phyloP scores from a whole-genome alignment of 164 flowering plant genomes.

The Annona cherimola region DNA sequence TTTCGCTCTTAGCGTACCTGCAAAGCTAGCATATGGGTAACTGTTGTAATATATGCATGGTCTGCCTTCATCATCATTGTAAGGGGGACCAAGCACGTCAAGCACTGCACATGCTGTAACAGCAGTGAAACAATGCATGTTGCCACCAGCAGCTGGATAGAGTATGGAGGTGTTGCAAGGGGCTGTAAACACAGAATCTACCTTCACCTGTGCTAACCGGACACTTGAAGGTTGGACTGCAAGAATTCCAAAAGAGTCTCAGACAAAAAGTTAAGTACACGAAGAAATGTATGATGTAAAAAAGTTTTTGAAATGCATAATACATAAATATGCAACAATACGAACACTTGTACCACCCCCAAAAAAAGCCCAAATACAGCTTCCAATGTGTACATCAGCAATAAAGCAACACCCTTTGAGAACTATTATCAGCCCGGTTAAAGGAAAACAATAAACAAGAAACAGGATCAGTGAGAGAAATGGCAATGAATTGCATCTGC shows the following conservation, averaged over 20 bases:
- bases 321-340: not conserved
- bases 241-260: not conserved
- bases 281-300: not conserved
- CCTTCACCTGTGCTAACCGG: slow-evolving; percentile 56
- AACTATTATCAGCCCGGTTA: too few species aligned
- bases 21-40: slow-evolving; percentile 25
- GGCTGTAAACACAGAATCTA: slow-evolving; percentile 48
- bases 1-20: slow-evolving; percentile 49
- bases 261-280: not conserved
- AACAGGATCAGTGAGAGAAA: too few species aligned
- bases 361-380: too few species aligned
- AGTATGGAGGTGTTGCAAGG: slow-evolving; percentile 71
- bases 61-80: slow-evolving; percentile 62
- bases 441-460: too few species aligned
- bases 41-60: slow-evolving; percentile 64
- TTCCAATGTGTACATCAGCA: too few species aligned
- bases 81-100: slow-evolving; percentile 92
- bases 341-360: not conserved
- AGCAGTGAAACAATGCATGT: slow-evolving; percentile 79
- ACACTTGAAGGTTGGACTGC: slow-evolving; percentile 26
- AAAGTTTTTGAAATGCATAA: not conserved
- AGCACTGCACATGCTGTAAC: slow-evolving; percentile 74
- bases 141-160: slow-evolving; percentile 84
- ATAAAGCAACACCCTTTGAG: too few species aligned
- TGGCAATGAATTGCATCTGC: too few species aligned